These are phyloP conservation scores for Diaporthe citrichinensis DNA, from an alignment of 2,329 filamentous ascomycete genomes.

Conservation along the genomic window DNA sequence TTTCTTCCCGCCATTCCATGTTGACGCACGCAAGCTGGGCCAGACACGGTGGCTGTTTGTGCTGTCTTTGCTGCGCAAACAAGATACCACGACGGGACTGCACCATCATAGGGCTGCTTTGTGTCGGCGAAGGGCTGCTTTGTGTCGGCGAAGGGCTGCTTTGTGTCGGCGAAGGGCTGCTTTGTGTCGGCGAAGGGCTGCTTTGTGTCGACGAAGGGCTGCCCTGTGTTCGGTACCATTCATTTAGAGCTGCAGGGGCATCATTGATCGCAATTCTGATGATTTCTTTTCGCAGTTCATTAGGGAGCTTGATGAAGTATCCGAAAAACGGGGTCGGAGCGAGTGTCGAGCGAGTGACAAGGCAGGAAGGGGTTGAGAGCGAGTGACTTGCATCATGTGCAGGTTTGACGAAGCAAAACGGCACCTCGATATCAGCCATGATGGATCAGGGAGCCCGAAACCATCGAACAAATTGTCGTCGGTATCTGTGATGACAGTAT, in stretches of 20 bases:
- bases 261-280: background rate
- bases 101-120: background rate
- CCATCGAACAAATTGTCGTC: background rate
- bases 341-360: too few species aligned
- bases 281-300: background rate
- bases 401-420: background rate
- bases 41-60: background rate
- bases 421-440: background rate
- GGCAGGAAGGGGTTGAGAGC: background rate
- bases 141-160: background rate
- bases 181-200: too few species aligned
- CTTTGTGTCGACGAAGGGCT: background rate
- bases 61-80: too few species aligned
- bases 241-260: fast-evolving
- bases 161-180: background rate
- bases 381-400: background rate
- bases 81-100: background rate
- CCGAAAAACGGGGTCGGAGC: too few species aligned
- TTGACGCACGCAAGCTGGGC: background rate
- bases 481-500: background rate
- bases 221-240: background rate
- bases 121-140: too few species aligned
- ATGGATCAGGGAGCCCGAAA: background rate
- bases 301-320: too few species aligned
- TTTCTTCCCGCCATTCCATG: background rate